phyloP scores from a whole-genome alignment of 345 rosid species.

The Acer saccharum region DNA sequence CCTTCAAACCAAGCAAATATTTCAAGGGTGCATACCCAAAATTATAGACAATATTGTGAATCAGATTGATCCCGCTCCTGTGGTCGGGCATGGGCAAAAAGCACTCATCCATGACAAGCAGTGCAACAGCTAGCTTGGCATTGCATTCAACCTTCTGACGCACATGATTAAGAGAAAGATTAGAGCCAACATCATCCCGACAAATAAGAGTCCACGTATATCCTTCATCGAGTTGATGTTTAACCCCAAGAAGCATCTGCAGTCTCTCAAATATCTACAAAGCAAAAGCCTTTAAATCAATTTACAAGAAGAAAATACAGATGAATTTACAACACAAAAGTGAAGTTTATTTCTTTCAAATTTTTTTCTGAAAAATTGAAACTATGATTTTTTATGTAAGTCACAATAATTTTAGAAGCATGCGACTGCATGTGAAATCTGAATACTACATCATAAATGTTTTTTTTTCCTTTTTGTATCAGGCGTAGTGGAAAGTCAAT shows the following conservation, averaged over 20 bases:
- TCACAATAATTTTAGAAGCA: not conserved
- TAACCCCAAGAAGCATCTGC: slow-evolving; percentile 74
- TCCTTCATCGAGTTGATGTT: slow-evolving; percentile 77
- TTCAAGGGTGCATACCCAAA: slow-evolving; percentile 61
- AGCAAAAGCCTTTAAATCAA: slow-evolving; percentile 7
- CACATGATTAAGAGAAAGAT: slow-evolving; percentile 50
- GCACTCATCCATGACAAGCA: slow-evolving; percentile 89
- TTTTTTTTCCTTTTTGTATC: not conserved
- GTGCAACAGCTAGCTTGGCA: slow-evolving; percentile 87
- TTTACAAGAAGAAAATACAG: slow-evolving; percentile 3
- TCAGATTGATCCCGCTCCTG: slow-evolving; percentile 85
- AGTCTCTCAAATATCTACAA: slow-evolving; percentile 60
- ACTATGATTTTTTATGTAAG: not conserved
- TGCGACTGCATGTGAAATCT: not conserved
- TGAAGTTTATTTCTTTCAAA: not conserved
- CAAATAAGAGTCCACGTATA: slow-evolving; percentile 81
- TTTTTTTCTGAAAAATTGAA: not conserved
- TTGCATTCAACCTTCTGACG: slow-evolving; percentile 68
- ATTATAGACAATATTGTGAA: slow-evolving; percentile 83
- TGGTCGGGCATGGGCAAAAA: slow-evolving; percentile 84
- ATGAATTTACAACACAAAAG: not conserved
- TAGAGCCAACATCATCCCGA: slow-evolving; percentile 57
- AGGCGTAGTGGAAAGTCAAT: not conserved
- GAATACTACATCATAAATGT: not conserved
- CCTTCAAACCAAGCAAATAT: not conserved